These are phyloP conservation scores for Fusarium sp. DNA, from an alignment of 2,329 filamentous ascomycete species.

Conservation along the genomic window DNA sequence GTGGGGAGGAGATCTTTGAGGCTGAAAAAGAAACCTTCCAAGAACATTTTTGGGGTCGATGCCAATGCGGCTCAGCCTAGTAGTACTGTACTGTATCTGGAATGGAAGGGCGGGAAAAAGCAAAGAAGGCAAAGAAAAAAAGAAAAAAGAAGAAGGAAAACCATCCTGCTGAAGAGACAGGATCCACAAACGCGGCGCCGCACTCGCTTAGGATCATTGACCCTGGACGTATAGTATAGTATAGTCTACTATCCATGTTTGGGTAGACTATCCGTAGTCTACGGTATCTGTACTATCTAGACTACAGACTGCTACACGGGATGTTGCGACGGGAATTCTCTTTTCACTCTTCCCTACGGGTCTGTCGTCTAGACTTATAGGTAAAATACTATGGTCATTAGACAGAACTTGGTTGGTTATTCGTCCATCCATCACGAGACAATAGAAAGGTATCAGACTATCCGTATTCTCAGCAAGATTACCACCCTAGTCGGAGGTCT, in stretches of 20 bases:
- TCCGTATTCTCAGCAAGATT: background rate
- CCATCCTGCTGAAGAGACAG: slow-evolving; percentile 17
- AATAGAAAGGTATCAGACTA: slow-evolving; percentile 15
- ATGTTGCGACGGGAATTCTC: slow-evolving; percentile 16
- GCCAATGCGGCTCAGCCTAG: slow-evolving; percentile 41
- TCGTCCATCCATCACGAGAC: slow-evolving; percentile 27
- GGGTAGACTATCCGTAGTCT: background rate
- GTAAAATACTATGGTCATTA: slow-evolving; percentile 1
- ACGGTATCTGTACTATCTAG: background rate
- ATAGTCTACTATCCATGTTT: too few species aligned
- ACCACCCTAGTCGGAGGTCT: slow-evolving; percentile 11
- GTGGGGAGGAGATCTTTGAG: slow-evolving; percentile 39
- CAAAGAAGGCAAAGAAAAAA: background rate
- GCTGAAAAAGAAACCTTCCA: slow-evolving; percentile 41
- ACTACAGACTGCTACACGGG: background rate
- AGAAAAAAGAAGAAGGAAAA: background rate
- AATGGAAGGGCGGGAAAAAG: slow-evolving; percentile 35
- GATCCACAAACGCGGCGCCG: slow-evolving; percentile 45
- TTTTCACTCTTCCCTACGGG: background rate
- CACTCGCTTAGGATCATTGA: slow-evolving; percentile 30
- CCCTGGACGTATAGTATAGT: slow-evolving; percentile 18
- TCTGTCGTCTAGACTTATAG: background rate
- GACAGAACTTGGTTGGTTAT: slow-evolving; percentile 3
- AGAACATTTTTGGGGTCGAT: slow-evolving; percentile 36
- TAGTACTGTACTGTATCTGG: slow-evolving; percentile 31